Percentiles rank a stretch among this genome's conserved stretches.
Conservation (phyloP, 1,284 basidiomycete genomes). For the Malassezia vespertilionis region DNA sequence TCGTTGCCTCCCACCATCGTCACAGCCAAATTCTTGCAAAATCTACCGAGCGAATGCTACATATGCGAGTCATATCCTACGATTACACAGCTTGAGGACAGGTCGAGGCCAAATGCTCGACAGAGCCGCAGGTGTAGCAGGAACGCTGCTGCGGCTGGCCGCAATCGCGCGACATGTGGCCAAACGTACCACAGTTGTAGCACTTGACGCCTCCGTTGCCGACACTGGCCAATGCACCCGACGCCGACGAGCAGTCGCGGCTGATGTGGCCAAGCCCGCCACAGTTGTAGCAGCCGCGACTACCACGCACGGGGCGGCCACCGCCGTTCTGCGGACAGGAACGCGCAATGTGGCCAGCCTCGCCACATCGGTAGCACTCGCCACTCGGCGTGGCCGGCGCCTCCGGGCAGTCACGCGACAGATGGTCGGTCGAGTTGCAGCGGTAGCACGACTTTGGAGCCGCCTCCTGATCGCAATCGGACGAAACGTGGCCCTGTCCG, state of each 20-base stretch:
- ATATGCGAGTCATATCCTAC: background rate
- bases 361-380: conserved; percentile 34
- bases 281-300: conserved; percentile 42
- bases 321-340: conserved; percentile 29
- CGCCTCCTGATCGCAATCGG: conserved; percentile 37
- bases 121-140: conserved; percentile 29
- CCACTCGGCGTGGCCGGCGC: conserved; percentile 23
- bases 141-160: conserved; percentile 34
- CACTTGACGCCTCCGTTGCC: conserved; percentile 25
- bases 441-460: conserved; percentile 44
- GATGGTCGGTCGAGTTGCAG: conserved; percentile 38
- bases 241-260: conserved; percentile 38
- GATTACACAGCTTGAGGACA: conserved; percentile 13
- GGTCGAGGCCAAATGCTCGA: conserved; percentile 13
- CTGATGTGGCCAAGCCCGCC: conserved; percentile 40
- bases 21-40: no score
- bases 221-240: conserved; percentile 18
- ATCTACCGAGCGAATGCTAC: no score
- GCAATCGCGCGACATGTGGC: conserved; percentile 41
- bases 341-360: conserved; percentile 39
- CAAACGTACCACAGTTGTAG: conserved; percentile 43
- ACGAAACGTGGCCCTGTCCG: conserved; percentile 38
- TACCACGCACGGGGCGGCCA: conserved; percentile 15
- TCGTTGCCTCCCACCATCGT: no score
- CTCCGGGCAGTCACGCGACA: conserved; percentile 41